Conservation (phyloP, 2,329 filamentous ascomycete species). For the Zymoseptoria tritici region DNA sequence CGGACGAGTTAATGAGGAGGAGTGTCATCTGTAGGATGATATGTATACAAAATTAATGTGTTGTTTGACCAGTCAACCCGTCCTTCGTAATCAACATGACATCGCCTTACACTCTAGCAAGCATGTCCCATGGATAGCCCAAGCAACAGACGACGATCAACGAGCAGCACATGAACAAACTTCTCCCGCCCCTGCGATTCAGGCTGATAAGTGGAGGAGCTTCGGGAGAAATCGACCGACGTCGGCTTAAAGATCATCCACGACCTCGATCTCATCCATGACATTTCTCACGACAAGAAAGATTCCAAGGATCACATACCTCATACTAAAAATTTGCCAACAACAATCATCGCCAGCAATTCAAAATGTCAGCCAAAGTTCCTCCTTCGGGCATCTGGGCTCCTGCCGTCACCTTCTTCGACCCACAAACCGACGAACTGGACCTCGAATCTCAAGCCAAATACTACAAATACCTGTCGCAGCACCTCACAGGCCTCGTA, state of each 20-base stretch:
- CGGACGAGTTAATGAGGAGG: conserved; percentile 15
- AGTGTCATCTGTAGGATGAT: conserved; percentile 7
- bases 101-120: background rate
- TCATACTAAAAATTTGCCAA: too few species aligned
- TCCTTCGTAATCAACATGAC: background rate
- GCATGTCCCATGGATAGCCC: background rate
- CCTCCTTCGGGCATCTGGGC: conserved; percentile 40
- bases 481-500: conserved; percentile 39
- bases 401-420: conserved; percentile 42
- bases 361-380: conserved; percentile 34
- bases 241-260: background rate
- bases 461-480: conserved; percentile 40
- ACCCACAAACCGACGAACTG: conserved; percentile 33
- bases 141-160: background rate
- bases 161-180: background rate
- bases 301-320: background rate
- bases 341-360: background rate
- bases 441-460: conserved; percentile 36
- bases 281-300: background rate
- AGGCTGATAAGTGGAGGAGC: background rate
- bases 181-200: background rate
- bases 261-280: background rate
- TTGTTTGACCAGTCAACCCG: conserved; percentile 1
- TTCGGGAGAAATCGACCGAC: background rate
- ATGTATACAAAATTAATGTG: conserved; percentile 15